A percentile compares a stretch with the other conserved stretches of the same genome.
phyloP scores from a whole-genome alignment of 1,284 basidiomycete species.

The Moesziomyces globuligerus region DNA sequence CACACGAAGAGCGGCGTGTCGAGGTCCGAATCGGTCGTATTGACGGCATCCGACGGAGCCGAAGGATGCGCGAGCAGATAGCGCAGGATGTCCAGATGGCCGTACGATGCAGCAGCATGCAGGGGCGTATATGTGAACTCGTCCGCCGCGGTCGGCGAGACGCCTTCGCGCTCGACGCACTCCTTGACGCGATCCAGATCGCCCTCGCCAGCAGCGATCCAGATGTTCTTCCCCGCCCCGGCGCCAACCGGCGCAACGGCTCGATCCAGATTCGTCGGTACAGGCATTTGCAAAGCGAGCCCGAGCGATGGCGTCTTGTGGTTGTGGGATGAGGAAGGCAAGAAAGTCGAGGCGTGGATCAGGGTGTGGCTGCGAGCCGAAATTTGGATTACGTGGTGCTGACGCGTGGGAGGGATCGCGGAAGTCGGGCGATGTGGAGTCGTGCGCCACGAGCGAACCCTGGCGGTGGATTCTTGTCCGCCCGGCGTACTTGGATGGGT shows the following conservation, averaged over 20 bases:
- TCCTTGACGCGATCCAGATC: constrained; percentile 56
- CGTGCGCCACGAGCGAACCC: constrained; percentile 9
- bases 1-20: constrained; percentile 66
- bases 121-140: constrained; percentile 62
- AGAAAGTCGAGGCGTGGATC: background rate
- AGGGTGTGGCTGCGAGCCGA: constrained; percentile 13
- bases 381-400: constrained; percentile 23
- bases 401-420: constrained; percentile 2
- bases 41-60: constrained; percentile 38
- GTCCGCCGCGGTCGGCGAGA: constrained; percentile 55
- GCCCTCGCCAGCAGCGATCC: constrained; percentile 65
- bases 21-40: constrained; percentile 58
- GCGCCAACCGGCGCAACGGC: constrained; percentile 1
- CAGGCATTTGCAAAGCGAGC: constrained; percentile 22
- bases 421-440: constrained; percentile 18
- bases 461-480: background rate
- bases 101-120: constrained; percentile 66
- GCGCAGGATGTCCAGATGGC: constrained; percentile 54
- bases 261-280: constrained; percentile 27
- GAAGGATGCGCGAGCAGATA: constrained; percentile 54
- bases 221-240: constrained; percentile 56
- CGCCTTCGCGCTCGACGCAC: constrained; percentile 52
- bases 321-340: background rate
- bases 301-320: background rate
- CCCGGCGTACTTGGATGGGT: background rate